Evolutionary conservation across 1,284 basidiomycete genomes (phyloP), one percentile per base, ranked within the genome.

Genomic region (Microbotryomycetes sp.): DNA sequence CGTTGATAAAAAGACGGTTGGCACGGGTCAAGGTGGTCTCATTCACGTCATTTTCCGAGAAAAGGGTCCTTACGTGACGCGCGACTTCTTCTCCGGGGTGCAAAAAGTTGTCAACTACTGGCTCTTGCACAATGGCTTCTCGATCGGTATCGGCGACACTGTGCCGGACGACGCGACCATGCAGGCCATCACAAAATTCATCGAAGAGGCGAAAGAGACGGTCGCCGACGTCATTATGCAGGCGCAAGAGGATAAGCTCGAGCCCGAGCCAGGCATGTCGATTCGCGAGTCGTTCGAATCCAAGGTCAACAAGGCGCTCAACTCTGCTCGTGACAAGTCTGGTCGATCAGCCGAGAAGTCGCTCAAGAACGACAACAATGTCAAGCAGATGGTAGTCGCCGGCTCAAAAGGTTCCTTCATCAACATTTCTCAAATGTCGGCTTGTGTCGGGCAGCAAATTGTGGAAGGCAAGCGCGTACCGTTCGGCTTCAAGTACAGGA

Each of bases 341-440:
- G 96, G 96, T 81, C 89, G 91, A 73, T 89, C 88, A 56, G 96
- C 94, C 18, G 91, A 98, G 79, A 87, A 91, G 78, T 88, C 88
- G 73, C 80, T 98, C 81, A 97, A 97, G 79, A 90, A 91, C 75
- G 92, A 94, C 79, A 98, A 98, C 81, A 97, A 97, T 72, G 94
- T 98, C 80, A 98, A 98, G 82, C 94, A 98, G 83, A 98, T 98
- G 96, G 94, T 98, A 71, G 91, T 94, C 11, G 92, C 96, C 15
- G 94, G 96, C 48, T 96, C 96, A 28, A 98, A 98, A 78, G 71
- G 70, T 49, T 77, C 76, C 5, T 78, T 79, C 81, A 98, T 98
- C 82, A 98, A 99, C 78, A 97, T 99, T 74, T 98, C 96, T 23
- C 96, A 99, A 78, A 98, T 98, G 96, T 97, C 93, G 9, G 93